A percentile compares a stretch with the other conserved stretches of the same genome.
Conservation (phyloP, 495 filamentous ascomycete species). For the Penicillium chermesinum region DNA sequence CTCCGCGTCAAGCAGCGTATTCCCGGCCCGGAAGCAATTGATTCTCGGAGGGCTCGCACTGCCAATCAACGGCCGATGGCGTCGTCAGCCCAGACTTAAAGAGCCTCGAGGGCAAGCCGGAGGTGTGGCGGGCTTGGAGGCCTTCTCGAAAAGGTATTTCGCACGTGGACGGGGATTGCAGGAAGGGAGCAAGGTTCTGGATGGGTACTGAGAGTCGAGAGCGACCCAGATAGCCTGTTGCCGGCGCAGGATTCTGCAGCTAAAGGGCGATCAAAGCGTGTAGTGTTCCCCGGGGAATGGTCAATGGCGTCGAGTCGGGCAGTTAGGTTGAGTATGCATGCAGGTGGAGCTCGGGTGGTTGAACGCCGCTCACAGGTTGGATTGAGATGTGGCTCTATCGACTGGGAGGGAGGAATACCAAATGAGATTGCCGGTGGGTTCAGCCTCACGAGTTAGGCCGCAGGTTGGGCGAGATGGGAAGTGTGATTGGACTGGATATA, state of each 20-base stretch:
- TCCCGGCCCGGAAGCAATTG: neutral
- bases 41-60: neutral
- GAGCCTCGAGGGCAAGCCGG: neutral
- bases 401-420: slow-evolving; percentile 14
- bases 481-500: slow-evolving; percentile 1
- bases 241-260: slow-evolving; percentile 13
- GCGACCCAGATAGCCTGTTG: neutral
- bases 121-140: neutral
- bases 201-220: slow-evolving; percentile 3
- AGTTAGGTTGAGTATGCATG: slow-evolving; percentile 22
- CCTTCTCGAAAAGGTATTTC: neutral
- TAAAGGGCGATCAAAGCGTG: slow-evolving; percentile 18
- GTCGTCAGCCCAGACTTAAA: slow-evolving; percentile 9
- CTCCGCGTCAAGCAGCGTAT: neutral
- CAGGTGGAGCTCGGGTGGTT: slow-evolving; percentile 21
- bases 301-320: slow-evolving; percentile 17
- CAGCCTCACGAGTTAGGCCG: slow-evolving; percentile 46
- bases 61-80: slow-evolving; percentile 1
- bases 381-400: slow-evolving; percentile 11
- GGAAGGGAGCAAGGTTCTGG: slow-evolving; percentile 1
- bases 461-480: slow-evolving; percentile 10
- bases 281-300: slow-evolving; percentile 1
- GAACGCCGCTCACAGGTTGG: slow-evolving; percentile 26
- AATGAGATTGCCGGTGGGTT: slow-evolving; percentile 9
- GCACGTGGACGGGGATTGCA: slow-evolving; percentile 9